These are phyloP conservation scores for Apiotrichum porosum DNA, from an alignment of 1,284 basidiomycete species.

Conservation along the genomic window DNA sequence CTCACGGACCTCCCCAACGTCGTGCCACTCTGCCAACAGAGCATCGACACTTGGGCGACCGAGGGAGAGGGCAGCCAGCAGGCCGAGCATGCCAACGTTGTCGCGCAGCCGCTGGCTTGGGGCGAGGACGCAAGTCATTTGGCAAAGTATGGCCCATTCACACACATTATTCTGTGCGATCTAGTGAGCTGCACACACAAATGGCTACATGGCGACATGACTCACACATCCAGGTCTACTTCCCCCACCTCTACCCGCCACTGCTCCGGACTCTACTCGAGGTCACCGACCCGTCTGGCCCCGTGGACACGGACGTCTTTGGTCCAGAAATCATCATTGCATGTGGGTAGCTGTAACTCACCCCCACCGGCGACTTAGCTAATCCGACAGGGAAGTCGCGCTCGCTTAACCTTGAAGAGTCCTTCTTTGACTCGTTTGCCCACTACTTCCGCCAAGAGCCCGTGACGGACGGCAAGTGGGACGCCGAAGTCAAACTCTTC, in stretches of 20 bases:
- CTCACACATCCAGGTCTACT: constrained; percentile 37
- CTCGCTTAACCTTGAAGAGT: constrained; percentile 41
- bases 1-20: constrained; percentile 44
- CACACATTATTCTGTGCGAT: constrained; percentile 45
- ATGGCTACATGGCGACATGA: too few species aligned
- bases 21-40: constrained; percentile 34
- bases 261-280: constrained; percentile 39
- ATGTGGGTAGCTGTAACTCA: constrained; percentile 27
- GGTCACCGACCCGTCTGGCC: constrained; percentile 28
- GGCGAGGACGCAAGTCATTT: constrained; percentile 24
- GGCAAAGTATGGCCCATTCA: constrained; percentile 20
- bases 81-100: constrained; percentile 12
- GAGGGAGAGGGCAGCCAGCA: background rate
- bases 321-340: constrained; percentile 44
- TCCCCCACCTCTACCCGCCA: constrained; percentile 43
- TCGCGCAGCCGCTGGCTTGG: constrained; percentile 36
- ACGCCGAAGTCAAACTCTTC: constrained; percentile 38
- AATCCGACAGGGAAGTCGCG: constrained; percentile 35
- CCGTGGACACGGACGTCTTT: constrained; percentile 12
- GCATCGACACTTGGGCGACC: constrained; percentile 19
- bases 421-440: constrained; percentile 42
- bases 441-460: constrained; percentile 38
- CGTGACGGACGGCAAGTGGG: constrained; percentile 24
- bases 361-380: background rate
- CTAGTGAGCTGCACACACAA: constrained; percentile 42